Percentiles rank a stretch among this genome's conserved stretches.
phyloP scores from a whole-genome alignment of 768 basidiomycete genomes.

The Calocybe indica region DNA sequence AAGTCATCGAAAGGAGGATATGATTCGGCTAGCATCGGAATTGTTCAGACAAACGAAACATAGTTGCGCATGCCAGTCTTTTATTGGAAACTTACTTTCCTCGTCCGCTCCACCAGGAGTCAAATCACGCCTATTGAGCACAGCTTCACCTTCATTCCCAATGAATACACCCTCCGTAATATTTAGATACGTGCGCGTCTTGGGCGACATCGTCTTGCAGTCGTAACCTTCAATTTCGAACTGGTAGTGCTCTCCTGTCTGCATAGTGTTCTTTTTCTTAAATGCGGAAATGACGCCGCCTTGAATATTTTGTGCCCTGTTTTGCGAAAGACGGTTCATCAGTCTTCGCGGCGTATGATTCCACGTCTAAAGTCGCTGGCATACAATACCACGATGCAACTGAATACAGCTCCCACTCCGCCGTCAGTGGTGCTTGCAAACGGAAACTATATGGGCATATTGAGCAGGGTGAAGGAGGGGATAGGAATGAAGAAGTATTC shows the following conservation, averaged over 20 bases:
- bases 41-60: background rate
- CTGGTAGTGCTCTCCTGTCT: conserved; percentile 2
- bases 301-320: conserved; percentile 11
- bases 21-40: conserved; percentile 4
- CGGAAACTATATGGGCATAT: conserved; percentile 4
- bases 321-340: background rate
- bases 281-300: conserved; percentile 9
- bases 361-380: background rate
- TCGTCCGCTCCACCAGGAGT: conserved; percentile 6
- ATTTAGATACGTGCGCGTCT: background rate
- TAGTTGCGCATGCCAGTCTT: background rate
- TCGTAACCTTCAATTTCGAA: conserved; percentile 6
- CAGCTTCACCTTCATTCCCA: too few relatives aligned
- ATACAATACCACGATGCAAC: conserved; percentile 8
- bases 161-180: too few relatives aligned
- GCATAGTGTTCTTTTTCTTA: conserved; percentile 3
- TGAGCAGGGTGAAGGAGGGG: background rate
- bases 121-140: conserved; percentile 1
- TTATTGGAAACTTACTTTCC: conserved; percentile 1
- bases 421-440: conserved; percentile 13
- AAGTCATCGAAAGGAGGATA: conserved; percentile 9
- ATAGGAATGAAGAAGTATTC: background rate
- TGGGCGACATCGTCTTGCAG: conserved; percentile 3
- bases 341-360: background rate
- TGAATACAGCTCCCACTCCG: conserved; percentile 7